Base-by-base conservation (phyloP, 495 filamentous ascomycete genomes). In the Aspergillus nanangensis region DNA sequence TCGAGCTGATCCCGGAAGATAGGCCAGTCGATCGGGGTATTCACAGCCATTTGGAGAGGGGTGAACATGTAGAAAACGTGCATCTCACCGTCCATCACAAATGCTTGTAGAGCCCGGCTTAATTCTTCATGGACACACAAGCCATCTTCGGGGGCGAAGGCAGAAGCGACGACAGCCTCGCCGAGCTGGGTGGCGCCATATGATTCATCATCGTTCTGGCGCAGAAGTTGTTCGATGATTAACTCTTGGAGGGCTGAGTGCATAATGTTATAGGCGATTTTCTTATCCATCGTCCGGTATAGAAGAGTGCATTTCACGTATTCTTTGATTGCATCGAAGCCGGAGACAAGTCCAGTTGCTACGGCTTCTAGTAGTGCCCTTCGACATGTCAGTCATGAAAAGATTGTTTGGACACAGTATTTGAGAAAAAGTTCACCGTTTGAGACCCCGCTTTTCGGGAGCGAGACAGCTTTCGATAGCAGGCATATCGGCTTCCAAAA, bases 61-160 rank as follows among this genome's bases (percentile, higher is more conserved):
- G 88, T 90, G 48, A 91, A 90, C 47, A 80, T 82, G 58, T 91
- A 93, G 38, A 90, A 76, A 29, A 90, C 74, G 55, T 93, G 88
- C 83, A 93, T 83, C 38, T 93, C 88, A 14, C 84, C 85, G 55
- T 90, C 86, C 77, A 93, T 81, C 14, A 90, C 87, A 47, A 93
- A 93, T 5, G 81, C 84, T 38, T 78, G 70, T 3, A 91, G 60
- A 1, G 88, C 85, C 47, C 75, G 72, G 45, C 71, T 72, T 43
- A 91, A 68, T 53, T 91, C 88, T 37, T 77, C 70, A 50, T 90
- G 71, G 7, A 91, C 71, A 53, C 89, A 91, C 1, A 88, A 60
- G 2, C 88, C 88, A 55, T 91, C 88, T 47, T 87, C 83, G 0
- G 87, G 88, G 5, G 83, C 75, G 25, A 93, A 73, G 0, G 80